These are phyloP conservation scores for Chaetomium sp. DNA, from an alignment of 2,329 filamentous ascomycete genomes.

Conservation along the genomic window DNA sequence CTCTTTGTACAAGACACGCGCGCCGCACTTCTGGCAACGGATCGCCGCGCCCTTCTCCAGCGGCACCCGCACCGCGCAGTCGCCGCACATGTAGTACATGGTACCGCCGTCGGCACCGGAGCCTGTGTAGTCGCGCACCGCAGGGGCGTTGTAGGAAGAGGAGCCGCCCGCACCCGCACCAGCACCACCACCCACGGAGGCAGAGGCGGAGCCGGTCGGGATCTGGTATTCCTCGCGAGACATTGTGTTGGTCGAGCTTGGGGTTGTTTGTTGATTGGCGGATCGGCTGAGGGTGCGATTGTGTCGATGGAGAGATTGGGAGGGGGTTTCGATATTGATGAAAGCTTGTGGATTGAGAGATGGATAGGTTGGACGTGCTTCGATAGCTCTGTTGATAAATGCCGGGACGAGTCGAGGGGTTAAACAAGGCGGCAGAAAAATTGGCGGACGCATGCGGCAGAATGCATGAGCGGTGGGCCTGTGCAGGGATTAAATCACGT, in stretches of 20 bases:
- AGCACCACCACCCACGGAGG: conserved; percentile 9
- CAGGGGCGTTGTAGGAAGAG: conserved; percentile 17
- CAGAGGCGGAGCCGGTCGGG: conserved; percentile 44
- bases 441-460: conserved; percentile 20
- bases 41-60: conserved; percentile 75
- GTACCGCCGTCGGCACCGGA: conserved; percentile 37
- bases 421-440: conserved; percentile 15
- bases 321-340: neutral
- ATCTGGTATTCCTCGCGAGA: conserved; percentile 75
- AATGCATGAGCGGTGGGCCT: conserved; percentile 3
- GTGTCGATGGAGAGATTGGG: neutral
- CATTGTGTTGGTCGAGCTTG: conserved; percentile 35
- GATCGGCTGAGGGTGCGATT: neutral
- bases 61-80: conserved; percentile 72
- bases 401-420: neutral
- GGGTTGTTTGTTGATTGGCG: neutral
- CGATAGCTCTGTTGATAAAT: neutral
- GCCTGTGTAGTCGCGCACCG: conserved; percentile 26
- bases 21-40: conserved; percentile 86
- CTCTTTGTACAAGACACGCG: conserved; percentile 95
- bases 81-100: conserved; percentile 71
- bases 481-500: neutral
- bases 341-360: neutral
- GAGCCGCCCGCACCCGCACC: conserved; percentile 23
- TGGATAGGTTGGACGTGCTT: neutral